Evolutionary conservation across 129 eudicot species (phyloP).

Genomic region (Flaveria sonorensis): DNA sequence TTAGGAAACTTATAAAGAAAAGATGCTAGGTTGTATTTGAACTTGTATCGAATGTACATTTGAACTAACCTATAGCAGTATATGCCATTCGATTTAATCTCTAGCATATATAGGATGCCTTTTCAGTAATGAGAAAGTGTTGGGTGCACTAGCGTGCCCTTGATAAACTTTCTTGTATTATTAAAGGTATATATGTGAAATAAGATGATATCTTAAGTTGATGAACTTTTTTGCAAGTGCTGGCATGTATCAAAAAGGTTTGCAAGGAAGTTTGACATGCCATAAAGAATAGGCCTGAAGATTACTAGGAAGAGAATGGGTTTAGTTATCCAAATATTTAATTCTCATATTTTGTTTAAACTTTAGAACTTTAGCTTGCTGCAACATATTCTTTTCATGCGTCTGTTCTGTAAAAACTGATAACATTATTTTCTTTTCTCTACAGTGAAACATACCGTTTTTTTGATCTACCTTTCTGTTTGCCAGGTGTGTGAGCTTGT

Average conservation of each 20-base stretch:
- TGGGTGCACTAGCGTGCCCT: no score
- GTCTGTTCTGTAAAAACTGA: constrained; percentile 4
- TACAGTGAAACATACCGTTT: constrained; percentile 67
- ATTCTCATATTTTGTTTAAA: neutral
- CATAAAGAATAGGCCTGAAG: neutral
- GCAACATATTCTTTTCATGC: neutral
- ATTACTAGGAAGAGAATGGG: constrained; percentile 10
- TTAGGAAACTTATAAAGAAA: neutral
- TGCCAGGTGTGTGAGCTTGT: constrained; percentile 43
- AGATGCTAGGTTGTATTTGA: neutral
- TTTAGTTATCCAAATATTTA: constrained; percentile 10
- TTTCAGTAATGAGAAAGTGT: neutral
- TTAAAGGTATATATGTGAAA: constrained; percentile 1
- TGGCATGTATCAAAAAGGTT: neutral
- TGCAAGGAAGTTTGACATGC: constrained; percentile 2
- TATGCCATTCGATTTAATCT: neutral
- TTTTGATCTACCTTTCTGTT: constrained; percentile 52
- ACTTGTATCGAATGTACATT: neutral
- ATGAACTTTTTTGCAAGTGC: neutral
- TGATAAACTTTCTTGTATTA: no score
- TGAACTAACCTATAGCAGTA: neutral
- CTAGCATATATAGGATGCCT: neutral
- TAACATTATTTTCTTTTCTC: constrained; percentile 21
- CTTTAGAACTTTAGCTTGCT: neutral
- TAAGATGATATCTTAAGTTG: neutral